Evolutionary conservation across 73 alveolate species (phyloP).

Genomic region (Paramecium tetraurelia): DNA sequence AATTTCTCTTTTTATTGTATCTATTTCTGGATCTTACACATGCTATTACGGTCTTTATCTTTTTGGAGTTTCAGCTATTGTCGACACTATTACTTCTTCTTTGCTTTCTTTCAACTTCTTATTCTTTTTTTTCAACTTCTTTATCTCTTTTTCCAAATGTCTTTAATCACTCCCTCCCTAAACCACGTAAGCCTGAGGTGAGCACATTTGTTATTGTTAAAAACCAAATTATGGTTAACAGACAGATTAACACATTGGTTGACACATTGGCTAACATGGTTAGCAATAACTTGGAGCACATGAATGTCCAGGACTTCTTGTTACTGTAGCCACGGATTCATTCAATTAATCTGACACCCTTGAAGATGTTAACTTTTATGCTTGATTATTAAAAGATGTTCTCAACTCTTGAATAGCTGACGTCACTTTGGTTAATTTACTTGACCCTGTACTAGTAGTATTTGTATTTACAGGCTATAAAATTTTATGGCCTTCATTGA

Average conservation of each 20-base stretch:
- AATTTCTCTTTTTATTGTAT: slow-evolving; percentile 39
- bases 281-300: not conserved
- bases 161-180: not conserved
- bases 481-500: slow-evolving; percentile 12
- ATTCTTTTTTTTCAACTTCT: slow-evolving; percentile 24
- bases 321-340: not conserved
- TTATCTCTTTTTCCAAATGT: not conserved
- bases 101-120: not conserved
- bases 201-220: not conserved
- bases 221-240: not conserved
- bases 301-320: slow-evolving; percentile 8
- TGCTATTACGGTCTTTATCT: not conserved
- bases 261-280: not conserved
- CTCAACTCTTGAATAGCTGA: slow-evolving; percentile 42
- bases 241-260: not conserved
- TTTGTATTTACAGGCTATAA: not conserved
- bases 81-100: slow-evolving; percentile 1
- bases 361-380: not conserved
- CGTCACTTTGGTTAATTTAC: not conserved
- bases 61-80: slow-evolving; percentile 30
- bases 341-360: slow-evolving; percentile 46
- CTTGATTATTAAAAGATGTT: not conserved
- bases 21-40: slow-evolving; percentile 13
- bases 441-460: not conserved
- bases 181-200: slow-evolving; percentile 32